A percentile compares a stretch with the other conserved stretches of the same genome.
Conservation (phyloP, 2,329 filamentous ascomycete genomes). For the Plectosphaerella cucumerina region DNA sequence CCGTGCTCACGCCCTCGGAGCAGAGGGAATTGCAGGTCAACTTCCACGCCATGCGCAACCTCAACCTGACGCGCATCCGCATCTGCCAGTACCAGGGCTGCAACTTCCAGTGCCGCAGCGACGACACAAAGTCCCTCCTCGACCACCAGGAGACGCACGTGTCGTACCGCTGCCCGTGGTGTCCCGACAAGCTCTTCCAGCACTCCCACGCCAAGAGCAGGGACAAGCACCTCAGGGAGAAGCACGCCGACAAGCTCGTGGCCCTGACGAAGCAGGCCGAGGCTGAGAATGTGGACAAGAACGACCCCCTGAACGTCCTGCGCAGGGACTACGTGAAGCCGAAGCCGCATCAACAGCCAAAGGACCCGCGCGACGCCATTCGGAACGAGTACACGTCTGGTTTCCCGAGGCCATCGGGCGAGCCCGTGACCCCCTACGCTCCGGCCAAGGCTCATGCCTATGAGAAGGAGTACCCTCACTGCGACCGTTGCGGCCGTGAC, state of each 20-base stretch:
- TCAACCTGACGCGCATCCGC: slow-evolving; percentile 26
- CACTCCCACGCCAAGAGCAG: slow-evolving; percentile 22
- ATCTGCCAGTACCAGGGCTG: slow-evolving; percentile 36
- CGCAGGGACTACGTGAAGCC: too few species aligned
- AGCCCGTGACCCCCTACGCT: background rate
- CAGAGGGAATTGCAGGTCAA: slow-evolving; percentile 29
- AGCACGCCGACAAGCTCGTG: slow-evolving; percentile 21
- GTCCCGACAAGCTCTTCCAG: slow-evolving; percentile 22
- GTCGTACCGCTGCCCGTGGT: slow-evolving; percentile 29
- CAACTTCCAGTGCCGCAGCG: slow-evolving; percentile 23
- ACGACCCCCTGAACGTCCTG: too few species aligned
- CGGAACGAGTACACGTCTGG: background rate
- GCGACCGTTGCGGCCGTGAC: slow-evolving; percentile 18
- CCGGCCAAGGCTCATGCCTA: slow-evolving; percentile 7
- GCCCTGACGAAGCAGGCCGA: too few species aligned
- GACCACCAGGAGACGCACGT: slow-evolving; percentile 30
- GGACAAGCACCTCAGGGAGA: slow-evolving; percentile 20
- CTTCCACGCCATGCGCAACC: slow-evolving; percentile 26
- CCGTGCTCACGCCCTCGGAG: slow-evolving; percentile 36
- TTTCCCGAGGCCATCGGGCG: background rate
- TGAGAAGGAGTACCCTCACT: slow-evolving; percentile 14
- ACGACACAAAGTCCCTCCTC: slow-evolving; percentile 23
- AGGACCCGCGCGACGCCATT: background rate
- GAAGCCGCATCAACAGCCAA: too few species aligned
- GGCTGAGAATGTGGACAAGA: too few species aligned